phyloP scores from a whole-genome alignment of 2,329 filamentous ascomycete species.

The Scytalidium lignicola region DNA sequence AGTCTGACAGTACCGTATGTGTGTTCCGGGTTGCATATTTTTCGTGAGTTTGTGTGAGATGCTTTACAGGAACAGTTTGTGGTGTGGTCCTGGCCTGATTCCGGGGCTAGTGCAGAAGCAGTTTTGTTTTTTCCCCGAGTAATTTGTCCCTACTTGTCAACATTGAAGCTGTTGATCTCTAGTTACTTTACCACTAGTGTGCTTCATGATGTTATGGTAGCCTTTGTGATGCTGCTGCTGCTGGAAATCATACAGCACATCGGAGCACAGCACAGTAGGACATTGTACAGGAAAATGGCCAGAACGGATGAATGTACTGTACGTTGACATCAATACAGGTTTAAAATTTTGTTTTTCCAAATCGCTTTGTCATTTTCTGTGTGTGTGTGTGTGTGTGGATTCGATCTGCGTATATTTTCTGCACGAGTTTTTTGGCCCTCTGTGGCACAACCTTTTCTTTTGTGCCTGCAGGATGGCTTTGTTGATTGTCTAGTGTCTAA shows the following conservation, averaged over 20 bases:
- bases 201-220: background rate
- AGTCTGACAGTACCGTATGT: background rate
- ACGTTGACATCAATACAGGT: background rate
- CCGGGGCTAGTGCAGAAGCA: background rate
- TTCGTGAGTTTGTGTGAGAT: no score
- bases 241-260: background rate
- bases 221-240: background rate
- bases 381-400: no score
- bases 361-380: no score
- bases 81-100: background rate
- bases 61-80: background rate
- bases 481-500: background rate
- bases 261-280: background rate
- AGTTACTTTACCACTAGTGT: background rate
- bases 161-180: background rate
- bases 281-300: background rate
- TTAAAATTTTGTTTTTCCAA: background rate
- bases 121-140: background rate
- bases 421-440: background rate
- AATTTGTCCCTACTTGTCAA: background rate
- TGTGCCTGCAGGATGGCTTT: background rate
- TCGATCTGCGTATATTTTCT: background rate
- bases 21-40: no score
- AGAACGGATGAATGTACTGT: background rate
- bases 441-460: background rate